phyloP scores from a whole-genome alignment of 192 early-diverging fungal genomes.

The Coemansia sp. region DNA sequence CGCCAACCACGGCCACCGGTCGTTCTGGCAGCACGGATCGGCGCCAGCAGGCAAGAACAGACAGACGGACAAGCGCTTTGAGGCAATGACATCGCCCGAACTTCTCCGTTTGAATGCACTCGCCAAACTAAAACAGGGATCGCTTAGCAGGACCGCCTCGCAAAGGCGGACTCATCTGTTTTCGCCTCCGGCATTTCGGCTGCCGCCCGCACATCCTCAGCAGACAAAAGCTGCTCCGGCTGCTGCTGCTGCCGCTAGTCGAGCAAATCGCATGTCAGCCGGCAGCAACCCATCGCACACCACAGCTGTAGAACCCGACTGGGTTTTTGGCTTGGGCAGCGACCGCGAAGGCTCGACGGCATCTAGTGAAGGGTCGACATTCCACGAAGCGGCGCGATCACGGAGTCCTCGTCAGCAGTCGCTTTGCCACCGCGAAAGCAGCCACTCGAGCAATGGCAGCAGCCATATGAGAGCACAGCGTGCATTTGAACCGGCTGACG shows the following conservation, averaged over 20 bases:
- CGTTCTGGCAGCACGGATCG: slow-evolving; percentile 20
- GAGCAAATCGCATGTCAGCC: not conserved
- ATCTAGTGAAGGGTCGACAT: slow-evolving; percentile 23
- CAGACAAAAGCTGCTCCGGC: not conserved
- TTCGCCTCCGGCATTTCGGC: not conserved
- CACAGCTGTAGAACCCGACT: slow-evolving; percentile 15
- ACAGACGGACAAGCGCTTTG: slow-evolving; percentile 17
- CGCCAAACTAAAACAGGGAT: slow-evolving; percentile 7
- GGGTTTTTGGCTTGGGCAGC: not conserved
- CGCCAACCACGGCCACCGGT: not conserved
- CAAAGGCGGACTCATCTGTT: not conserved
- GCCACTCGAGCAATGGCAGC: slow-evolving; percentile 2
- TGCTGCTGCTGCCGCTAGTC: not conserved
- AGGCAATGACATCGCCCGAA: slow-evolving; percentile 38
- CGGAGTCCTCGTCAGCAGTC: slow-evolving; percentile 1
- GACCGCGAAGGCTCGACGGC: slow-evolving; percentile 15
- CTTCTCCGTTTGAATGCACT: slow-evolving; percentile 30
- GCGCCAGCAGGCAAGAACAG: not conserved
- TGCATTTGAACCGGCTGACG: not conserved
- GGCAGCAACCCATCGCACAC: slow-evolving; percentile 22
- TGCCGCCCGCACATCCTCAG: not conserved
- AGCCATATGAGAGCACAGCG: not conserved
- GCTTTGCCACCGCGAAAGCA: not conserved
- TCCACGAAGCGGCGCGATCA: slow-evolving; percentile 4
- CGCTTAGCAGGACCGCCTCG: not conserved